Evolutionary conservation across 805 yeast genomes (phyloP), one percentile per base, ranked within the genome.

Genomic region (Metschnikowia peoriensis): DNA sequence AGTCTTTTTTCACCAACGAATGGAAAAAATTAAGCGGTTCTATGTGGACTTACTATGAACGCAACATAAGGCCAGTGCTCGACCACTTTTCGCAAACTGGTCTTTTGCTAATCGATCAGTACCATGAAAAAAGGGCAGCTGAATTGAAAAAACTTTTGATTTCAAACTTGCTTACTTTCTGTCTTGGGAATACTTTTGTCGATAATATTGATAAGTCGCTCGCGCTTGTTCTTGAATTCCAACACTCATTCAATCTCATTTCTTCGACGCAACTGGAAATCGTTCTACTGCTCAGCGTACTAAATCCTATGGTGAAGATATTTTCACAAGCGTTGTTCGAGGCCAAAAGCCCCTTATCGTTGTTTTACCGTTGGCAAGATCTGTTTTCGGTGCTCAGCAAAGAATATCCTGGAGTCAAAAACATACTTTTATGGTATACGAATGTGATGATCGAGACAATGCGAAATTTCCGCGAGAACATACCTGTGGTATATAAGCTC

Each of bases 201-300:
- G 6, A 34, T 28, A 8, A 7, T 3, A n/a, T 4, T 10, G 40
- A 37, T 11, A 35, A 17, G 9, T 10, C 15, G 22, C 39, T 39
- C 7, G 32, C 29, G 7, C 35, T 41, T 2, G 32, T 41, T 15
- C 11, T 49, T 11, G 46, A 49, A 12, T 34, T 44, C 9, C 43
- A 50, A 15, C 27, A 37, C 17, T 37, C 38, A 2, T 47, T 37
- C 27, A 41, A 43, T 10, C 29, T 50, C 4, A 17, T 58, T 6
- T 32, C 55, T 3, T n/a, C 15, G 6, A 22, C 11, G 9, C 61
- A 54, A 34, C 50, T 46, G 39, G 59, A 58, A 28, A 15, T 55
- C 1, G 41, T 78, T 1, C 37, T 79, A 29, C 70, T 66, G 42
- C 56, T 65, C 38, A 66, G 60, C 22, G 58, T 76, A 16, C 73